Conservation (phyloP, 2,329 filamentous ascomycete species). For the Cercospora citrullina region DNA sequence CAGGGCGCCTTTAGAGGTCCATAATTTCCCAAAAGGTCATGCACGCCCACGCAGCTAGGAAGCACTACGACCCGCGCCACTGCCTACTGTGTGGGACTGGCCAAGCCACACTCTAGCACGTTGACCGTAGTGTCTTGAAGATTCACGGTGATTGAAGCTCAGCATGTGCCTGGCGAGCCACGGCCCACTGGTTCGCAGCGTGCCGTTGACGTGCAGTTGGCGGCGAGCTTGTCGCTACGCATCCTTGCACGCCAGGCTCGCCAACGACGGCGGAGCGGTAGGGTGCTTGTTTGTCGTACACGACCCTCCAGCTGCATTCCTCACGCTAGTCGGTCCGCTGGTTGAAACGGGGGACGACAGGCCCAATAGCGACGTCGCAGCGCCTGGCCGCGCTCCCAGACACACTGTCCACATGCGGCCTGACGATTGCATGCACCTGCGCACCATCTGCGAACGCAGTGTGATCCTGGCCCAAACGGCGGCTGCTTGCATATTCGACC, state of each 20-base stretch:
- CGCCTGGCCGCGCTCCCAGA: slow-evolving; percentile 14
- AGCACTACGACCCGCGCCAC: slow-evolving; percentile 37
- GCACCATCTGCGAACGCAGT: slow-evolving; percentile 38
- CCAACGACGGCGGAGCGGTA: background rate
- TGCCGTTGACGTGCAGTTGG: slow-evolving; percentile 34
- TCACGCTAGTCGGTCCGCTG: slow-evolving; percentile 21
- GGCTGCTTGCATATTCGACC: slow-evolving; percentile 36
- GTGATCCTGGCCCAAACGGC: slow-evolving; percentile 34
- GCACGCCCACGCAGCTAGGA: slow-evolving; percentile 30
- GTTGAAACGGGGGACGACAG: slow-evolving; percentile 27
- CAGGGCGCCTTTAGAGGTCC: slow-evolving; percentile 30
- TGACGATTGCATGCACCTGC: slow-evolving; percentile 33
- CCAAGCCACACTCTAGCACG: slow-evolving; percentile 30
- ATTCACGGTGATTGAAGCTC: slow-evolving; percentile 11
- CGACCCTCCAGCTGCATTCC: slow-evolving; percentile 30
- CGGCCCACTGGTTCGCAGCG: slow-evolving; percentile 26
- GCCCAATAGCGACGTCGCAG: slow-evolving; percentile 21
- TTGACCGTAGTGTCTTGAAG: slow-evolving; percentile 20
- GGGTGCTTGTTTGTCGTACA: slow-evolving; percentile 29
- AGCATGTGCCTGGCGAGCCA: slow-evolving; percentile 27
- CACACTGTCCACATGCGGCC: slow-evolving; percentile 20
- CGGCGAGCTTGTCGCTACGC: slow-evolving; percentile 24
- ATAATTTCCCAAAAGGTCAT: slow-evolving; percentile 36
- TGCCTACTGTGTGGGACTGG: slow-evolving; percentile 35
- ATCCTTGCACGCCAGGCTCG: slow-evolving; percentile 20